Base-by-base conservation (phyloP, 768 basidiomycete genomes). In the Mycena venus region DNA sequence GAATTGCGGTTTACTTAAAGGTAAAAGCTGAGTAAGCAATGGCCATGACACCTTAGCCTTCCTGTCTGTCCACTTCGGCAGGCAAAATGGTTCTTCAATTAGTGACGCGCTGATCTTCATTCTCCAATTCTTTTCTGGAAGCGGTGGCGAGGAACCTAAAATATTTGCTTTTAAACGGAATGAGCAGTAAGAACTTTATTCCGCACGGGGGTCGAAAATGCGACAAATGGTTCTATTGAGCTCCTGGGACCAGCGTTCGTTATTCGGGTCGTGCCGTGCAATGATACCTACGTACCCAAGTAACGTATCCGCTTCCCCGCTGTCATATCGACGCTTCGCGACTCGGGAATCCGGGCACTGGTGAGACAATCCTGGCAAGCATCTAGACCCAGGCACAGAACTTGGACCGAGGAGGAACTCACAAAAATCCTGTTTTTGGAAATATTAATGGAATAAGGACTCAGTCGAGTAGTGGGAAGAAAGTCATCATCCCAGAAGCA, bases 221-320 rank as follows among this genome's bases (percentile, higher is more conserved):
- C 36, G 14, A 55, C 14, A 55, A 55, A 55, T 29, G 53, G 53
- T 55, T 55, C 25, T 55, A 55, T 58, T 58, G 56, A 58, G 56
- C 56, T 58, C n/a, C 56, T 58, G 56, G 31, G 56, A 58, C 56
- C 19, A 58, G 32, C 56, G 56, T 58, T 58, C 56, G 32, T 58
- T 17, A 58, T 58, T 58, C 56, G 56, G 56, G 19, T 32, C 32
- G 19, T 12, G 56, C 32, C 32, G 56, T 58, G 32, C 34, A 56
- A 15, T 38, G 55, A 55, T 55, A 55, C 53, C 53, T 31, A 55
- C 27, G 53, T 55, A 29, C 27, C 53, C 27, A 55, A 55, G 31
- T 55, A 38, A 38, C 36, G 36, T 38, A 38, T 38, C 36, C 53
- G 31, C 53, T 55, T 55, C 53, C 27, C 53, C 53, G 25, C 53